Percentiles rank a stretch among this genome's conserved stretches.
Conservation (phyloP, 768 basidiomycete genomes). For the Neoboletus magnificus region DNA sequence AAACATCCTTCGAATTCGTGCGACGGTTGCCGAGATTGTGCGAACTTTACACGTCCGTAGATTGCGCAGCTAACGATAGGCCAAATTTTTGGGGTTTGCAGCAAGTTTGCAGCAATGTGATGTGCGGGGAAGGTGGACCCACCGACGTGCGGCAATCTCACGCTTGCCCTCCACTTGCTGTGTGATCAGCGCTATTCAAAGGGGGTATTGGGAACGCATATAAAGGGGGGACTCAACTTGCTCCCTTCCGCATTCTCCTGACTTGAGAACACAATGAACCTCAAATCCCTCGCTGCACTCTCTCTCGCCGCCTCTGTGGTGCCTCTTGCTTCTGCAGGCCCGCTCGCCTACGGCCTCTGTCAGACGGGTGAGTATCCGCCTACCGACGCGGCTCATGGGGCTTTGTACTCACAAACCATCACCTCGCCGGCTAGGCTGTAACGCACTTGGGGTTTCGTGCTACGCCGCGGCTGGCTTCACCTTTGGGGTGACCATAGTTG, state of each 20-base stretch:
- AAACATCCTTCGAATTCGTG: too few relatives aligned
- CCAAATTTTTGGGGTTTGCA: neutral
- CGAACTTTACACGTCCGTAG: neutral
- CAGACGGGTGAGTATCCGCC: constrained; percentile 20
- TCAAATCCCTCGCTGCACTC: constrained; percentile 19
- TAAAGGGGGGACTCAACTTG: neutral
- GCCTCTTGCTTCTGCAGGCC: constrained; percentile 15
- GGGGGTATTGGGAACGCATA: neutral
- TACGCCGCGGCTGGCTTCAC: constrained; percentile 23
- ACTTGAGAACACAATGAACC: constrained; percentile 19
- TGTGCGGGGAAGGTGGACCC: neutral
- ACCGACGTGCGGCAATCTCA: neutral
- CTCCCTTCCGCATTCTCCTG: neutral
- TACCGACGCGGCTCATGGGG: too few relatives aligned
- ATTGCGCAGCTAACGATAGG: neutral
- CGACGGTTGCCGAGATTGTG: too few relatives aligned
- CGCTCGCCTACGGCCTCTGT: constrained; percentile 18
- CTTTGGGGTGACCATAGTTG: constrained; percentile 23
- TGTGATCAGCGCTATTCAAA: constrained; percentile 5
- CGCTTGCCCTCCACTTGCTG: constrained; percentile 5
- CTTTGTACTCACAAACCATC: too few relatives aligned
- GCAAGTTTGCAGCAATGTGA: neutral
- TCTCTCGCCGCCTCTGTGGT: constrained; percentile 13
- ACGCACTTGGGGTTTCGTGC: constrained; percentile 18
- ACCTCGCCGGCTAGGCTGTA: constrained; percentile 8